phyloP scores from a whole-genome alignment of 345 rosid genomes.

The Hibiscus trionum region DNA sequence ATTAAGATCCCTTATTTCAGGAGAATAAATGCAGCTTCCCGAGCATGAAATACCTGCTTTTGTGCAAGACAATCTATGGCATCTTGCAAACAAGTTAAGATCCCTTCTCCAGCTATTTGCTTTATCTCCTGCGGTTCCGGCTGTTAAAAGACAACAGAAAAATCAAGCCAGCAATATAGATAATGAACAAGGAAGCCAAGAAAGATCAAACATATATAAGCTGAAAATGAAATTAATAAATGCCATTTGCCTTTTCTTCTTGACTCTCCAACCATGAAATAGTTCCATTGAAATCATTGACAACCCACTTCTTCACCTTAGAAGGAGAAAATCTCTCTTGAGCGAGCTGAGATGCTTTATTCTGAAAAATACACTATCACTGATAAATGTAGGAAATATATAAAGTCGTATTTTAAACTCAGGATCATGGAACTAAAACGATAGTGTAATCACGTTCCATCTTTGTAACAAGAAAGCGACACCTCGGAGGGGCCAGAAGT shows the following conservation, averaged over 20 bases:
- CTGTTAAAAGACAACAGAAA: slow-evolving; percentile 36
- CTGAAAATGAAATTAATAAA: slow-evolving; percentile 3
- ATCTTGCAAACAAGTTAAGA: slow-evolving; percentile 84
- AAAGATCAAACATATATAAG: not conserved
- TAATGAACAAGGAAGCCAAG: not conserved
- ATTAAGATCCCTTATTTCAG: not conserved
- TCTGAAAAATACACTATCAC: slow-evolving; percentile 27
- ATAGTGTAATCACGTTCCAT: not conserved
- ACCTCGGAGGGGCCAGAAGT: slow-evolving; percentile 44
- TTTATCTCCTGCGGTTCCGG: slow-evolving; percentile 70
- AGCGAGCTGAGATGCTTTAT: slow-evolving; percentile 21
- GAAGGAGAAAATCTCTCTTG: slow-evolving; percentile 35
- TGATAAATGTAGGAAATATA: not conserved
- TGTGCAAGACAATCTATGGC: slow-evolving; percentile 74
- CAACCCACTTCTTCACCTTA: slow-evolving; percentile 65
- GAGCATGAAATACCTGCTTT: slow-evolving; percentile 48
- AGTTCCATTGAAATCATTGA: slow-evolving; percentile 60
- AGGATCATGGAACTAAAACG: not conserved
- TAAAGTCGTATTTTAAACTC: slow-evolving; percentile 8
- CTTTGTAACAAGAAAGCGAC: slow-evolving; percentile 5
- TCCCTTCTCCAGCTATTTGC: slow-evolving; percentile 78
- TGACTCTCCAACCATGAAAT: slow-evolving; percentile 74
- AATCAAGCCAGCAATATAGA: slow-evolving; percentile 6
- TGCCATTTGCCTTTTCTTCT: slow-evolving; percentile 63
- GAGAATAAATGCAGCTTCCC: not conserved